Evolutionary conservation across 2,329 filamentous ascomycete genomes (phyloP), one percentile per base, ranked within the genome.

Genomic region (Ascomycota sp.): DNA sequence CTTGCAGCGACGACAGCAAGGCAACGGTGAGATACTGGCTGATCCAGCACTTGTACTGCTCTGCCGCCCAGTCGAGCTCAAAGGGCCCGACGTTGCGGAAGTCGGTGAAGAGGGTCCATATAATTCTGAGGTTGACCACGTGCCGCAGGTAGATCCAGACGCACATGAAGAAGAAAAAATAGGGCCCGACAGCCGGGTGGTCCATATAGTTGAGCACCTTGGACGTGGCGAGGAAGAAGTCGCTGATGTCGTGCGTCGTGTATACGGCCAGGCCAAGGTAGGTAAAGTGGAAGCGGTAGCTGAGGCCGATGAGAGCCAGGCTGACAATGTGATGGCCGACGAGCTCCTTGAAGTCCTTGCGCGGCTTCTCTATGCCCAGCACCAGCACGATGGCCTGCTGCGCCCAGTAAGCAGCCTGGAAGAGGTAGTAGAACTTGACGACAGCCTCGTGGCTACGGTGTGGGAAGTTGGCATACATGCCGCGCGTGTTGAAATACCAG

Each of bases 371-470:
- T 52, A 93, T 66, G 51, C 80, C 79, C 30, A 94, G 59, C 34
- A 91, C 44, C 35, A 94, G 59, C 12, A 94, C 85, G 40, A 95
- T 78, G 30, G 77, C 79, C 59, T 94, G 85, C 61, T 94, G 85
- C 3, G 79, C 72, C 86, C 86, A 95, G 63, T 93, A 95, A 39
- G 78, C 79, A 26, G 82, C 86, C 56, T 95, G 75, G 43, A 94
- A 78, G 38, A 95, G 64, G 51, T 95, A 95, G 58, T 94, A 95
- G 35, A 86, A 82, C 61, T 95, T 95, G 68, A 94, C 83, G 24
- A 66, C 43, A 33, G 63, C 79, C 37, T 79, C 75, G 47, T 91
- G 82, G 20, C 76, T 75, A 43, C 68, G 66, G 53, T 94, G 85
- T 5, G 85, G 85, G 51, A 82, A 93, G 12, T 61, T 63, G 51